A percentile compares a stretch with the other conserved stretches of the same genome.
phyloP scores from a whole-genome alignment of 2,329 filamentous ascomycete species.

The Aspergillus clavatus region DNA sequence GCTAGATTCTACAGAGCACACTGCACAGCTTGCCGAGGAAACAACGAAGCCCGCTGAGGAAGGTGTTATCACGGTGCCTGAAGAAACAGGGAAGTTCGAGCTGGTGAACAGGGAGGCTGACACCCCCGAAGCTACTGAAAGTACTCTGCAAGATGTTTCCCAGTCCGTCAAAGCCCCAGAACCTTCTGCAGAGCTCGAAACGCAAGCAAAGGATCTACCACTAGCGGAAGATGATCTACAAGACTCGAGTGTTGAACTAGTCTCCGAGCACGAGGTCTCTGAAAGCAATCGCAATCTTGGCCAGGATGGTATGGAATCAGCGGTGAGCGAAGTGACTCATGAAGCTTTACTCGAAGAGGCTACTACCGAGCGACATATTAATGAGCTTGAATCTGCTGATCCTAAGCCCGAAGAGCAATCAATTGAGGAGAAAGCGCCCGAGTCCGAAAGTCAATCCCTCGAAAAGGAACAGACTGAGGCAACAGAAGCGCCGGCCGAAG shows the following conservation, averaged over 20 bases:
- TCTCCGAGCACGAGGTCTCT: not conserved
- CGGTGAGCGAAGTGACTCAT: not conserved
- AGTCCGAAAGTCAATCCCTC: not conserved
- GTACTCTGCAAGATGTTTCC: not conserved
- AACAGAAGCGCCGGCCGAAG: not conserved
- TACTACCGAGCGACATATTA: not conserved
- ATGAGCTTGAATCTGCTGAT: not conserved
- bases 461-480: not conserved
- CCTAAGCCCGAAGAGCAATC: not conserved
- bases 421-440: not conserved
- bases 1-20: not conserved
- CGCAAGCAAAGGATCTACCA: not conserved
- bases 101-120: not conserved
- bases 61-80: not conserved
- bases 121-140: not conserved
- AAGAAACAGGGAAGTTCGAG: not conserved
- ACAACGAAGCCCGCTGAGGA: not conserved
- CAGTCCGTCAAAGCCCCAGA: not conserved
- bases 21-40: not conserved
- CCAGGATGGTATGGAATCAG: not conserved
- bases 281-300: not conserved
- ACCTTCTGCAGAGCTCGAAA: not conserved
- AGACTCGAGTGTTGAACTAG: not conserved
- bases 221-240: not conserved
- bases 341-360: not conserved